Conservation (phyloP, 169 alveolate genomes). For the Babesia ovata region DNA sequence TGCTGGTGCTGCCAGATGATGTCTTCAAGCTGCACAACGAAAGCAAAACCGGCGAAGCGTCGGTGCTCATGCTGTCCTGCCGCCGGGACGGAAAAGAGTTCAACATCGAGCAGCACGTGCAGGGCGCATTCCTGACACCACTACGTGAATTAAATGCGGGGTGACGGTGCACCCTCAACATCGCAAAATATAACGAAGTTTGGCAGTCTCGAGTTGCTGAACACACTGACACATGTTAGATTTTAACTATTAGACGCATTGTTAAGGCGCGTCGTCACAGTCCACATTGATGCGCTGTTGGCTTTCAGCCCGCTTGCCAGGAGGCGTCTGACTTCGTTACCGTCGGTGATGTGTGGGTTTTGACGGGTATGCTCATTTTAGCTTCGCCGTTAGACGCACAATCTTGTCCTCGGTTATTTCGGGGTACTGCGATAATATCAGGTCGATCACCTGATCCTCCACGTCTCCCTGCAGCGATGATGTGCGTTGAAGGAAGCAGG, state of each 20-base stretch:
- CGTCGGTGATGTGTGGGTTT: too few species aligned
- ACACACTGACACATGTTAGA: too few species aligned
- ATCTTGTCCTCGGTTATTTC: conserved; percentile 73
- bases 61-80: conserved; percentile 45
- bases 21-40: conserved; percentile 56
- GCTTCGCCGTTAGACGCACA: conserved; percentile 68
- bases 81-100: conserved; percentile 49
- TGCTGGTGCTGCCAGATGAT: conserved; percentile 62
- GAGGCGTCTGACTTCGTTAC: too few species aligned
- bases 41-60: conserved; percentile 35
- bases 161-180: neutral
- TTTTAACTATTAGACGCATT: too few species aligned
- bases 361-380: conserved; percentile 13
- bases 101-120: conserved; percentile 36
- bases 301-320: too few species aligned
- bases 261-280: too few species aligned
- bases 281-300: too few species aligned
- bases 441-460: conserved; percentile 71
- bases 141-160: neutral
- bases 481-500: neutral
- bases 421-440: conserved; percentile 72
- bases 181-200: neutral
- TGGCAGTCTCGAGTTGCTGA: too few species aligned
- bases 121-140: conserved; percentile 32
- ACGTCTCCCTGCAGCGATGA: conserved; percentile 73